These are phyloP conservation scores for Trichoderma sp. DNA, from an alignment of 2,329 filamentous ascomycete genomes.

Conservation along the genomic window DNA sequence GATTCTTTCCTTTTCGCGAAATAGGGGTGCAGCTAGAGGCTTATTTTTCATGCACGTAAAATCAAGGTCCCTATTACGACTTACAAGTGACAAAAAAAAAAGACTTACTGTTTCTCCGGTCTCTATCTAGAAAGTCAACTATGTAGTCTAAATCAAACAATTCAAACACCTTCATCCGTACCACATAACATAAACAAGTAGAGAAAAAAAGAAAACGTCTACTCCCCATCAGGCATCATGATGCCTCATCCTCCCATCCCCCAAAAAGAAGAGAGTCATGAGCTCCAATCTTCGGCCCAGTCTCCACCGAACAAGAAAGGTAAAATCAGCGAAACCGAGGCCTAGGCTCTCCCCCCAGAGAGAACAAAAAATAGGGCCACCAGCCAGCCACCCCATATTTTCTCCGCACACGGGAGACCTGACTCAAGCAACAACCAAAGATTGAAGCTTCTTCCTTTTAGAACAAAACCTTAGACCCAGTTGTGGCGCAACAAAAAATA, in stretches of 20 bases:
- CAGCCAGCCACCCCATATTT: conserved; percentile 6
- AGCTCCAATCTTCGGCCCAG: neutral
- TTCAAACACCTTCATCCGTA: neutral
- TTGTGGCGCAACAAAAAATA: neutral
- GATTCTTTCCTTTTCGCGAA: neutral
- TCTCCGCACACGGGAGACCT: neutral
- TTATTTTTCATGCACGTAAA: neutral
- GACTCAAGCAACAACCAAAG: neutral
- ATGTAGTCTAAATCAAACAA: neutral
- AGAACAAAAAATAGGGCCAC: neutral
- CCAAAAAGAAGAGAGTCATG: neutral
- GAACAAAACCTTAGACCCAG: neutral
- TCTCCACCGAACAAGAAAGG: neutral
- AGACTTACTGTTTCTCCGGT: neutral
- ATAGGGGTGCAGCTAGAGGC: neutral
- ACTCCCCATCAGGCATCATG: neutral
- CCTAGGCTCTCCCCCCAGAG: neutral
- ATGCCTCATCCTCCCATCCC: neutral
- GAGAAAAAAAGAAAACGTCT: neutral
- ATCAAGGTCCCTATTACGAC: neutral
- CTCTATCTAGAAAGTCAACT: neutral
- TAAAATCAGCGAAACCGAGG: neutral
- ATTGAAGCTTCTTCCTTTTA: neutral
- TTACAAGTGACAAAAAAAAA: neutral
- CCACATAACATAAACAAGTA: neutral